phyloP scores from a whole-genome alignment of 768 basidiomycete species.

The Clitopilus passeckerianus region DNA sequence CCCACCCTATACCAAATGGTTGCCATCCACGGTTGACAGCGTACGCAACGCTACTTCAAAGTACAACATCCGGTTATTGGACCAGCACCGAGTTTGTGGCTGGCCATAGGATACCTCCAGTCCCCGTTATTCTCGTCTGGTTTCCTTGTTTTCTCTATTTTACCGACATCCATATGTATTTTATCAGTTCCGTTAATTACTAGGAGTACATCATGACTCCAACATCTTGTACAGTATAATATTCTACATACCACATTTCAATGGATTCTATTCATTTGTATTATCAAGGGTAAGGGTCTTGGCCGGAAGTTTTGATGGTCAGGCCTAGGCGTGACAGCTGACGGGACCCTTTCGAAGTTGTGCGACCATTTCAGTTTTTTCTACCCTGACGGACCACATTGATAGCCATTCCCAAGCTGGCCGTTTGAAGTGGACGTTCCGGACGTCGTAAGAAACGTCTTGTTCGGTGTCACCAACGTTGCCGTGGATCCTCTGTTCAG shows the following conservation, averaged over 20 bases:
- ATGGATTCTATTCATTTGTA: background rate
- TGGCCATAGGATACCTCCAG: no score
- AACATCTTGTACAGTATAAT: background rate
- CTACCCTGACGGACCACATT: background rate
- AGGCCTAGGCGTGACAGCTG: background rate
- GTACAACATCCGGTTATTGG: slow-evolving; percentile 14
- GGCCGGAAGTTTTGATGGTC: background rate
- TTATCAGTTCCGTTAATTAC: background rate
- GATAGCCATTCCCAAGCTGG: background rate
- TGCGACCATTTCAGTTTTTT: background rate
- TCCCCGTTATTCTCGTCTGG: background rate
- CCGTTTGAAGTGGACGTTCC: background rate
- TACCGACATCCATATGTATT: background rate
- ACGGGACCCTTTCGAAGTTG: background rate
- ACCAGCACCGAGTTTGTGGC: background rate
- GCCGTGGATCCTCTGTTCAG: background rate
- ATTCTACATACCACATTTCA: background rate
- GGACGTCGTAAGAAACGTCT: background rate
- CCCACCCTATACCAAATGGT: slow-evolving; percentile 37
- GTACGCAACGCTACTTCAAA: slow-evolving; percentile 13
- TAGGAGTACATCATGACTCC: background rate
- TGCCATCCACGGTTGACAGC: slow-evolving; percentile 10
- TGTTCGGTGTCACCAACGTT: background rate
- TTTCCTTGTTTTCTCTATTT: background rate
- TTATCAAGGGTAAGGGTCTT: background rate